Conservation (phyloP, 73 alveolate species). For the Tetrahymena thermophila region DNA sequence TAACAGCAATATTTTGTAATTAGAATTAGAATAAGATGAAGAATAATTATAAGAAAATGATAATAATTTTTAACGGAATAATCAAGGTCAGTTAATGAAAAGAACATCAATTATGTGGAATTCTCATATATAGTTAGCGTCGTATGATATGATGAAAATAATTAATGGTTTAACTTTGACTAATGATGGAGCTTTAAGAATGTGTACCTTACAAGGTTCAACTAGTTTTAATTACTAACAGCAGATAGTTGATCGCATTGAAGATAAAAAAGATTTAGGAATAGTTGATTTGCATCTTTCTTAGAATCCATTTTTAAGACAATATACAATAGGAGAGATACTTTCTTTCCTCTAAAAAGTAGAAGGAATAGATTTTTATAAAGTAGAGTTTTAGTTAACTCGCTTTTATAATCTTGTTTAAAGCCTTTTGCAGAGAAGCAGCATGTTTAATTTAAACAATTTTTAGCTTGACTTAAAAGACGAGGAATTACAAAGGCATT, state of each 20-base stretch:
- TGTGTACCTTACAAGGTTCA: not conserved
- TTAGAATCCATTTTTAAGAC: not conserved
- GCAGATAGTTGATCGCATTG: not conserved
- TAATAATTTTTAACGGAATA: no score
- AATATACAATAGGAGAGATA: not conserved
- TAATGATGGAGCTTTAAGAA: not conserved
- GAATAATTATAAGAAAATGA: not conserved
- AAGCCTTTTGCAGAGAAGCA: not conserved
- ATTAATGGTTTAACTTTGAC: not conserved
- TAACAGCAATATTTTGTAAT: not conserved
- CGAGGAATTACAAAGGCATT: not conserved
- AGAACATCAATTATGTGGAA: not conserved
- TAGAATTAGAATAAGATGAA: not conserved
- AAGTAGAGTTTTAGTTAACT: not conserved
- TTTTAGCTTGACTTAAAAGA: not conserved
- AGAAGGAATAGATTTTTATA: not conserved
- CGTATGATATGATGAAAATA: not conserved
- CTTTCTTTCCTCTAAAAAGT: not conserved
- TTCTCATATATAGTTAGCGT: not conserved
- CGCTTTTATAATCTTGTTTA: not conserved
- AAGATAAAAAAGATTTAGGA: not conserved
- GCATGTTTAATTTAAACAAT: not conserved
- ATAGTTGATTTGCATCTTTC: not conserved
- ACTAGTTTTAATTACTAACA: not conserved
- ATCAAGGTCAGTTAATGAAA: not conserved